phyloP scores from a whole-genome alignment of 2,329 filamentous ascomycete genomes.

The Ilyonectria destructans region DNA sequence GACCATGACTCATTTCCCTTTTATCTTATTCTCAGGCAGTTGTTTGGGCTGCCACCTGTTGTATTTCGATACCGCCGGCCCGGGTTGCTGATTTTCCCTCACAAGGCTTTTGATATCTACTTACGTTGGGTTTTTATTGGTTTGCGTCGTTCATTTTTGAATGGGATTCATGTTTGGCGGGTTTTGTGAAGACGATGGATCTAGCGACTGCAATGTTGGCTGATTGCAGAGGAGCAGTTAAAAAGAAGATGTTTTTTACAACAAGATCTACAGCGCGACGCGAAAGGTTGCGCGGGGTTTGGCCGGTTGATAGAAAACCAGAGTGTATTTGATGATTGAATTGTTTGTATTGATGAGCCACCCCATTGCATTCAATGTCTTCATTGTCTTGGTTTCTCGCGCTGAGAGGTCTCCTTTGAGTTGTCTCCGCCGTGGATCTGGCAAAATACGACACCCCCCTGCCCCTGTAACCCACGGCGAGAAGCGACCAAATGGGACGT shows the following conservation, averaged over 20 bases:
- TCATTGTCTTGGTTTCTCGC: background rate
- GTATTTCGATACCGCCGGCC: constrained; percentile 36
- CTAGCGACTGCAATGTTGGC: constrained; percentile 13
- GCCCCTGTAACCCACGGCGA: background rate
- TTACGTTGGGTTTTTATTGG: constrained; percentile 13
- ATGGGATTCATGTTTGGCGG: constrained; percentile 21
- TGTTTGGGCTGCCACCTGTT: constrained; percentile 24
- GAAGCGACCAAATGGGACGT: constrained; percentile 1
- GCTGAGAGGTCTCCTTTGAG: background rate
- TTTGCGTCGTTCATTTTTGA: constrained; percentile 26
- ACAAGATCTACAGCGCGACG: constrained; percentile 5
- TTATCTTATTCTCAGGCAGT: constrained; percentile 25
- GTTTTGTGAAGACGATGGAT: constrained; percentile 12
- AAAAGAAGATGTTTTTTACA: constrained; percentile 5
- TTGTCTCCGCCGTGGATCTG: background rate
- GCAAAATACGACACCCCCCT: background rate
- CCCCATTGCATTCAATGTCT: background rate
- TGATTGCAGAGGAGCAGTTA: constrained; percentile 8
- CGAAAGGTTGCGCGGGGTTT: background rate
- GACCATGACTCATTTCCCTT: constrained; percentile 24
- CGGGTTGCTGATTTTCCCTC: constrained; percentile 24
- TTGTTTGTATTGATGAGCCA: background rate
- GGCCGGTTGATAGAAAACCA: background rate
- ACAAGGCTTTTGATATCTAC: constrained; percentile 35
- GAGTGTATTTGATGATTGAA: constrained; percentile 9